phyloP scores from a whole-genome alignment of 805 yeast genomes.

The Cyberlindnera euphorbiiphila region DNA sequence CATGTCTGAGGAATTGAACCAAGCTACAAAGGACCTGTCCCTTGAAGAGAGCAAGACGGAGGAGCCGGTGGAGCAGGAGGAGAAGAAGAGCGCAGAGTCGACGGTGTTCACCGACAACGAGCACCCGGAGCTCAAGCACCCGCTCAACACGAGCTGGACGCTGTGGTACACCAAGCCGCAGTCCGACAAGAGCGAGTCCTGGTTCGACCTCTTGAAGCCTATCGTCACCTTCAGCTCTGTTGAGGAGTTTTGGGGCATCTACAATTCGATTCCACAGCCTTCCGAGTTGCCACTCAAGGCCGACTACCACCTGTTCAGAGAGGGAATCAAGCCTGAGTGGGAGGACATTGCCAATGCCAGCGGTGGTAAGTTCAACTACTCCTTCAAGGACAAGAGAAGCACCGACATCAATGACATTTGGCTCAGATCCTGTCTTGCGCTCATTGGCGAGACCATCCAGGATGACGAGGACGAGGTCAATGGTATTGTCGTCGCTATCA shows the following conservation, averaged over 20 bases:
- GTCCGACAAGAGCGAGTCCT: conserved; percentile 66
- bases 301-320: conserved; percentile 92
- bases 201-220: conserved; percentile 91
- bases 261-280: conserved; percentile 89
- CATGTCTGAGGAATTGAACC: conserved; percentile 28
- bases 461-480: conserved; percentile 81
- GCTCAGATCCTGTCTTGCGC: conserved; percentile 84
- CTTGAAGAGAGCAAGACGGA: conserved; percentile 16
- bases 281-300: conserved; percentile 86
- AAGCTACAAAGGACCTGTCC: conserved; percentile 27
- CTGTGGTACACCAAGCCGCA: conserved; percentile 97
- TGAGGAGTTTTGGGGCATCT: conserved; percentile 98
- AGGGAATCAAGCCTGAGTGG: conserved; percentile 97
- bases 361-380: conserved; percentile 94
- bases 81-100: conserved; percentile 12
- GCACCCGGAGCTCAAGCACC: conserved; percentile 51
- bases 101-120: conserved; percentile 22
- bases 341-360: conserved; percentile 82
- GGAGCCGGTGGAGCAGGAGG: too few relatives aligned
- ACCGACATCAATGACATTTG: conserved; percentile 81
- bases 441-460: conserved; percentile 90
- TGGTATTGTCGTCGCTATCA: conserved; percentile 88
- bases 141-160: conserved; percentile 88
- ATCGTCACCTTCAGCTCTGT: conserved; percentile 91
- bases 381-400: conserved; percentile 56